Base-by-base conservation (phyloP, 768 basidiomycete genomes). In the Trametes cinnabarina region DNA sequence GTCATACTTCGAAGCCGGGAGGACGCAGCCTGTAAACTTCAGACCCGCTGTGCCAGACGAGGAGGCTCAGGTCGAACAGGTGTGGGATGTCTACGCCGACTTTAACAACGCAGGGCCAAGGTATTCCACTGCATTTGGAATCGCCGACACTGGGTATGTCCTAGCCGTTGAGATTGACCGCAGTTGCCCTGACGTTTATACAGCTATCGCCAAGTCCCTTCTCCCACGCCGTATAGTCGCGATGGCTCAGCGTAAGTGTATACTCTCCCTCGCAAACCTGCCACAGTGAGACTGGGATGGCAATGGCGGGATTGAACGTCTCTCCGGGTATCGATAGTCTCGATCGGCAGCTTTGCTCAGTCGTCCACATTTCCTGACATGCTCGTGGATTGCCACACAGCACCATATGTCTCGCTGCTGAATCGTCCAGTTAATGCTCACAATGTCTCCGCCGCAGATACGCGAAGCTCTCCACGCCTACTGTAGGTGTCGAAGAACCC, bases 51-150 rank as follows among this genome's bases (percentile, higher is more conserved):
- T 85, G 7, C 19, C n/a, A n/a, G 74, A 79, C 53, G 90, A 91
- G 62, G 90, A 92, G 68, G 84, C 86, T 64, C 81, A 81, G 12
- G 61, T 63, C 8, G 70, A 66, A n/a, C 66, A 66, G 23, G 79
- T 74, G 1, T 92, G 88, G 85, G 89, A 94, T 69, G 84, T 94
- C 43, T 93, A 85, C 68, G 89, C 92, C 20, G 92, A 94, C 73
- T 94, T 94, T 72, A 94, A 94, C 74, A 94, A 94, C 64, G 71
- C 83, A 5, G 92, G 92, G 2, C 92, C 90, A 20, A 77, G 81
- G 54, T 93, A 93, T 65, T 89, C 87, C 65, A 73, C 77, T 20
- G 79, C 86, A 6, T 86, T 87, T 68, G 81, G 77, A 19, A 71
- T 73, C 28, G 76, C 70, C 20, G 72, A 76, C 17, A 64, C 77